phyloP scores from a whole-genome alignment of 2,329 filamentous ascomycete species.

The Cytospora paraplurivora region DNA sequence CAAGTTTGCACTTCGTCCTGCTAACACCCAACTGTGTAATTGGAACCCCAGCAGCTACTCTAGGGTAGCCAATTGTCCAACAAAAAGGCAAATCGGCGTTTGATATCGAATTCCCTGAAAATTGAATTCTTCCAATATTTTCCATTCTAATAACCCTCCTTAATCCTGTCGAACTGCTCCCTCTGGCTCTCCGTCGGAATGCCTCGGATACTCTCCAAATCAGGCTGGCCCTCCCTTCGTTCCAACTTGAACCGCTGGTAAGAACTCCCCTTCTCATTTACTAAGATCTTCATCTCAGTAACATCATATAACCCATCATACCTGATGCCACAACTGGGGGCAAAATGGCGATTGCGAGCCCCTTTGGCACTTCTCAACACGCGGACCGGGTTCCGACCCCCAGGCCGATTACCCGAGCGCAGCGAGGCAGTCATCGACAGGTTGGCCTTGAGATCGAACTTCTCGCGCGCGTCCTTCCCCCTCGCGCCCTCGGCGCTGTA shows the following conservation, averaged over 20 bases:
- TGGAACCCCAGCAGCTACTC: no score
- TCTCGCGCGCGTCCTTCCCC: slow-evolving; percentile 14
- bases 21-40: no score
- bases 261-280: slow-evolving; percentile 26
- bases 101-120: no score
- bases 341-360: slow-evolving; percentile 15
- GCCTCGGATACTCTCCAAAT: slow-evolving; percentile 27
- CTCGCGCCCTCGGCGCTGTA: slow-evolving; percentile 34
- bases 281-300: slow-evolving; percentile 11
- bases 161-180: slow-evolving; percentile 27
- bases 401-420: background rate
- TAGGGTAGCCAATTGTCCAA: no score
- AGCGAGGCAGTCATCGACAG: slow-evolving; percentile 32
- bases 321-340: slow-evolving; percentile 36
- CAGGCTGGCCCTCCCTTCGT: slow-evolving; percentile 29
- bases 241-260: slow-evolving; percentile 34
- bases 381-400: slow-evolving; percentile 31
- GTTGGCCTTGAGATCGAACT: slow-evolving; percentile 19
- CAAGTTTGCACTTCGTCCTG: no score
- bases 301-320: slow-evolving; percentile 42
- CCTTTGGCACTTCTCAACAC: slow-evolving; percentile 36
- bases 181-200: slow-evolving; percentile 27
- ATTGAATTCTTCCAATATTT: background rate
- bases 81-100: no score
- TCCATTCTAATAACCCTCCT: slow-evolving; percentile 10